phyloP scores from a whole-genome alignment of 768 basidiomycete species.

The Cubamyces sp. region DNA sequence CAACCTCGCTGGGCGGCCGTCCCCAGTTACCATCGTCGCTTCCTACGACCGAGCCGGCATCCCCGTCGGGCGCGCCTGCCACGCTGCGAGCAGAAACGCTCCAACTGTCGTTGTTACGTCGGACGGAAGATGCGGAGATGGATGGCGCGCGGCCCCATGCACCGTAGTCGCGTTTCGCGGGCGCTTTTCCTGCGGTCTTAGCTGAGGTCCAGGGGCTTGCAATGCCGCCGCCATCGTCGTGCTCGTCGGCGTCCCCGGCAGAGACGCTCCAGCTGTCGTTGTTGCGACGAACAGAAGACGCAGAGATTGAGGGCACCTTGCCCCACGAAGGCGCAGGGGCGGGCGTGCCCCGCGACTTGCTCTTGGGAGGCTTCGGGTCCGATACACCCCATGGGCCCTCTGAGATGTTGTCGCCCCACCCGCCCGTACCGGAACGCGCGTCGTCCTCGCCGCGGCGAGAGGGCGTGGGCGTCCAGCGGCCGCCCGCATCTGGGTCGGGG shows the following conservation, averaged over 20 bases:
- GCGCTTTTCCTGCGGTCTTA: background rate
- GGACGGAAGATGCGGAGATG: slow-evolving; percentile 14
- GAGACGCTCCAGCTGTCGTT: slow-evolving; percentile 16
- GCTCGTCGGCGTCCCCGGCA: background rate
- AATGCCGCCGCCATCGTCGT: background rate
- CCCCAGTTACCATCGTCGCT: slow-evolving; percentile 17
- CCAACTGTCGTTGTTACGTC: slow-evolving; percentile 22
- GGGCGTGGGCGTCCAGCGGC: background rate
- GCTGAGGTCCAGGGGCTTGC: background rate
- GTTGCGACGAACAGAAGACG: slow-evolving; percentile 12
- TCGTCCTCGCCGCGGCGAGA: background rate
- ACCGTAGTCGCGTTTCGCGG: background rate
- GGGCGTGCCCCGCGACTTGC: background rate
- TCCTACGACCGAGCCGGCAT: background rate
- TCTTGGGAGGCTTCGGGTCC: background rate
- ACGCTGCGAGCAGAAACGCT: background rate
- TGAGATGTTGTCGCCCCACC: slow-evolving; percentile 9
- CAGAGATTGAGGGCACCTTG: slow-evolving; percentile 14
- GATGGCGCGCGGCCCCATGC: slow-evolving; percentile 17
- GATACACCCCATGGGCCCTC: slow-evolving; percentile 8
- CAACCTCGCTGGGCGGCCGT: slow-evolving; percentile 8
- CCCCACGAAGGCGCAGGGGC: slow-evolving; percentile 5
- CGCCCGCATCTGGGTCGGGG: background rate
- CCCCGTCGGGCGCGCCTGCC: background rate
- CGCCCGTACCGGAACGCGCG: slow-evolving; percentile 4